These are phyloP conservation scores for Mastigamoeba balamuthi DNA, from an alignment of 78 protist species.

Conservation along the genomic window DNA sequence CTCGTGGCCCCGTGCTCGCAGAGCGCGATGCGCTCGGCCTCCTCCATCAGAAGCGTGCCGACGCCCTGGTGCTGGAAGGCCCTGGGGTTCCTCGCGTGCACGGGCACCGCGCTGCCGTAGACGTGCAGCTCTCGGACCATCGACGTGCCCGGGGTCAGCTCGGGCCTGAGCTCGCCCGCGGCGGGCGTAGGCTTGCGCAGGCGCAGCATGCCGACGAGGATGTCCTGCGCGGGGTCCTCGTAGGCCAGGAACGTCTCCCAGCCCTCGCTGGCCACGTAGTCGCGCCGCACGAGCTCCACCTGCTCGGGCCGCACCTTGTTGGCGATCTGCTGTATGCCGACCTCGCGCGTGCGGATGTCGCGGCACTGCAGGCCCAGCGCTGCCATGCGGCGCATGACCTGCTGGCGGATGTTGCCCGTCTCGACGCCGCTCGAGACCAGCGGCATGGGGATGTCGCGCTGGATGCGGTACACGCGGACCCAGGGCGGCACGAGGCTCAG, in stretches of 20 bases:
- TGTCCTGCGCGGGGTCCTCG: slow-evolving; percentile 90
- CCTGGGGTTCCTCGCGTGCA: slow-evolving; percentile 60
- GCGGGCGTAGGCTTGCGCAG: slow-evolving; percentile 63
- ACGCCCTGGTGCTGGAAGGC: slow-evolving; percentile 73
- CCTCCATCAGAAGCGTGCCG: slow-evolving; percentile 89
- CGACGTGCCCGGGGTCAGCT: slow-evolving; percentile 51
- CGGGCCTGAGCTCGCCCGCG: slow-evolving; percentile 55
- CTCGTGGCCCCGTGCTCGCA: slow-evolving; percentile 71
- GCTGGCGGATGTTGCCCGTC: slow-evolving; percentile 85
- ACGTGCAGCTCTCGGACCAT: slow-evolving; percentile 96
- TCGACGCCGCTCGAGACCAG: slow-evolving; percentile 88
- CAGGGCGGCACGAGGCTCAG: slow-evolving; percentile 89
- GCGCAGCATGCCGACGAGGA: slow-evolving; percentile 81
- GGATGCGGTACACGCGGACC: slow-evolving; percentile 88
- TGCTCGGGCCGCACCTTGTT: slow-evolving; percentile 53
- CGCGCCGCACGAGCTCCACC: slow-evolving; percentile 89
- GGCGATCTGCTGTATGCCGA: slow-evolving; percentile 73
- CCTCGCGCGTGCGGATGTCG: slow-evolving; percentile 52
- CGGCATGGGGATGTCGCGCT: slow-evolving; percentile 94
- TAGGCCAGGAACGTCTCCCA: slow-evolving; percentile 93
- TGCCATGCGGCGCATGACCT: slow-evolving; percentile 55
- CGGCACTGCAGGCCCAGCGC: slow-evolving; percentile 72
- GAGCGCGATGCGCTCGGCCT: slow-evolving; percentile 90
- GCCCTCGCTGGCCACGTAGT: slow-evolving; percentile 86
- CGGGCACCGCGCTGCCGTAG: slow-evolving; percentile 78